phyloP scores from a whole-genome alignment of 495 filamentous ascomycete species.

The Xeromyces bisporus region DNA sequence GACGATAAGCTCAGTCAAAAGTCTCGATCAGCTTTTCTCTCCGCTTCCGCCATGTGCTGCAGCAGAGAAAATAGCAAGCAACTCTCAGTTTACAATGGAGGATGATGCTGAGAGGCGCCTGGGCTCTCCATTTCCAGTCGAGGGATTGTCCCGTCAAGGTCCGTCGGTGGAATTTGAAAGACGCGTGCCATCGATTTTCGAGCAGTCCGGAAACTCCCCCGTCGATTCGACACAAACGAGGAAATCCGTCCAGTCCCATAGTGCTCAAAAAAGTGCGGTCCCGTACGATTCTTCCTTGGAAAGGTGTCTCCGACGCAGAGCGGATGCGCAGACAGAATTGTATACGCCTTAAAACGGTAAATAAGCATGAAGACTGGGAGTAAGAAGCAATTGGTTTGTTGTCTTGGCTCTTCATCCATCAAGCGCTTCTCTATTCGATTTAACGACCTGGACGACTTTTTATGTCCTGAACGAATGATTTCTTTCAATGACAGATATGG shows the following conservation, averaged over 20 bases:
- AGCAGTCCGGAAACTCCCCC: slow-evolving; percentile 21
- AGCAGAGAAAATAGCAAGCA: slow-evolving; percentile 12
- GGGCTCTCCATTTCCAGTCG: slow-evolving; percentile 35
- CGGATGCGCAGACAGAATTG: slow-evolving; percentile 28
- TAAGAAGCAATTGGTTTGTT: slow-evolving; percentile 4
- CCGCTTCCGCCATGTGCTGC: slow-evolving; percentile 2
- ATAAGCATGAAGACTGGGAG: slow-evolving; percentile 6
- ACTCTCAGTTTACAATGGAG: slow-evolving; percentile 15
- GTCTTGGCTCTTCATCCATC: neutral
- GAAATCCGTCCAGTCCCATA: neutral
- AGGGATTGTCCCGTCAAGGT: slow-evolving; percentile 15
- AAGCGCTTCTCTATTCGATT: slow-evolving; percentile 5
- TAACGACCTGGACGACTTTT: neutral
- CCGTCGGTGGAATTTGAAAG: slow-evolving; percentile 13
- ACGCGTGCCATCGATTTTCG: slow-evolving; percentile 27
- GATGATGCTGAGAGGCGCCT: slow-evolving; percentile 30
- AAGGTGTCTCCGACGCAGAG: slow-evolving; percentile 30
- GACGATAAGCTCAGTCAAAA: slow-evolving; percentile 27
- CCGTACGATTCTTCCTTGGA: slow-evolving; percentile 23
- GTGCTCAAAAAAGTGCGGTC: slow-evolving; percentile 7
- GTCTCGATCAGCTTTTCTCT: slow-evolving; percentile 22
- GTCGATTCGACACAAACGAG: slow-evolving; percentile 3
- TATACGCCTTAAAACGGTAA: slow-evolving; percentile 22
- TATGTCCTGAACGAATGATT: neutral
- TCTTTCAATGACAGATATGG: neutral